Conservation (phyloP, 805 yeast genomes). For the Clavispora fructus region DNA sequence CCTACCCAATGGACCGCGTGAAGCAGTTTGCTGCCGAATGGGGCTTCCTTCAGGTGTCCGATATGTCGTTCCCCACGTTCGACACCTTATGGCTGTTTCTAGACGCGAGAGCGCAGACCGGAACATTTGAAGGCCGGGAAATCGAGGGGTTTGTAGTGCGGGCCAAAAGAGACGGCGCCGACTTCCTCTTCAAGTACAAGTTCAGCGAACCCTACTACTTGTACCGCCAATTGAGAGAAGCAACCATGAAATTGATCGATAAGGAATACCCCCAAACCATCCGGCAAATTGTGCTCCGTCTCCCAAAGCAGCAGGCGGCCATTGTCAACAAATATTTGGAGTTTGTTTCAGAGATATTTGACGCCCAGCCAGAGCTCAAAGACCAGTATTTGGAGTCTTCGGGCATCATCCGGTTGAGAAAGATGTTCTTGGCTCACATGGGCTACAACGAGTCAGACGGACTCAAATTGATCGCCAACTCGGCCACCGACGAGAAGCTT, state of each 20-base stretch:
- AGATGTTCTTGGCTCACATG: constrained; percentile 49
- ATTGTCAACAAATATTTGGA: constrained; percentile 65
- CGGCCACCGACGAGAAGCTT: constrained; percentile 32
- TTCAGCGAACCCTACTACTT: constrained; percentile 92
- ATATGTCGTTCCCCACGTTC: constrained; percentile 33
- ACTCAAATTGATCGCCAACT: constrained; percentile 44
- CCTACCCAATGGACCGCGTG: constrained; percentile 61
- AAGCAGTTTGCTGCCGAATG: constrained; percentile 53
- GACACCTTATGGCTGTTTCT: constrained; percentile 46
- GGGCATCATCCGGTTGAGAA: constrained; percentile 72
- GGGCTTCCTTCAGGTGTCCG: constrained; percentile 66
- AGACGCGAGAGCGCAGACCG: constrained; percentile 54
- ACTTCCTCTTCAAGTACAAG: constrained; percentile 85
- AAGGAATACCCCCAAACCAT: constrained; percentile 25
- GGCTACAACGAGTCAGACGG: constrained; percentile 49
- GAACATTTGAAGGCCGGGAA: constrained; percentile 65
- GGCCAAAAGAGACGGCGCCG: constrained; percentile 38
- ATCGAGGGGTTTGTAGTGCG: constrained; percentile 93
- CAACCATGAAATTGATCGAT: constrained; percentile 51
- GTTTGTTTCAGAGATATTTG: constrained; percentile 56
- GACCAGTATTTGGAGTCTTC: constrained; percentile 48
- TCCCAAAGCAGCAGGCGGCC: constrained; percentile 40
- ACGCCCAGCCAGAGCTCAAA: constrained; percentile 40
- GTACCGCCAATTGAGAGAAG: constrained; percentile 88
- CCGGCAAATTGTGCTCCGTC: background rate